Conservation (phyloP, 2,329 filamentous ascomycete genomes). For the Pseudogymnoascus sp. region DNA sequence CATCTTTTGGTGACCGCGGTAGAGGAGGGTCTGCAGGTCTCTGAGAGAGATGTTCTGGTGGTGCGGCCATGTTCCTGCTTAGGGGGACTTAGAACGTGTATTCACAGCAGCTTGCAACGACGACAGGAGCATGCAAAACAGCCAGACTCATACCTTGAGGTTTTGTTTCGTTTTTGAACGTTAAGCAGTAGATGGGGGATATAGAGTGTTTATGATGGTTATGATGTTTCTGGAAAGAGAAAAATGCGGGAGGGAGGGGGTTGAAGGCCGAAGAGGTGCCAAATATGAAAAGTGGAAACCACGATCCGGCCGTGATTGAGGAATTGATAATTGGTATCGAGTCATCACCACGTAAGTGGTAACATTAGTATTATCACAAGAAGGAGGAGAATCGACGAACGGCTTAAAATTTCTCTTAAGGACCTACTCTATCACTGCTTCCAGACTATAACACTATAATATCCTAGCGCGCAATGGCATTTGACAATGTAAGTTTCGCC, state of each 20-base stretch:
- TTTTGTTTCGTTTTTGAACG: neutral
- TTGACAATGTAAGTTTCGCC: neutral
- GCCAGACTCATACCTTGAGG: neutral
- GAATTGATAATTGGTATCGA: constrained; percentile 8
- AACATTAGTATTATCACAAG: neutral
- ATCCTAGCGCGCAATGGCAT: neutral
- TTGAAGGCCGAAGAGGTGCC: neutral
- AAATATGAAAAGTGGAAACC: constrained; percentile 6
- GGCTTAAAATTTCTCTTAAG: neutral
- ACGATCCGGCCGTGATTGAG: neutral
- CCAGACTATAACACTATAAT: neutral
- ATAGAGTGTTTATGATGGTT: neutral
- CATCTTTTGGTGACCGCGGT: constrained; percentile 23
- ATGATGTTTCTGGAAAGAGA: constrained; percentile 1
- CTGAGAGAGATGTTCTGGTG: neutral
- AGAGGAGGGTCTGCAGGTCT: neutral
- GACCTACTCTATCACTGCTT: neutral
- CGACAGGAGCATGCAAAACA: neutral
- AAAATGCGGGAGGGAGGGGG: neutral
- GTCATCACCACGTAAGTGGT: constrained; percentile 3
- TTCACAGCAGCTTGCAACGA: neutral
- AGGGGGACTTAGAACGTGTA: neutral
- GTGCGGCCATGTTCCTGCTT: neutral
- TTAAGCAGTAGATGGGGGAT: neutral
- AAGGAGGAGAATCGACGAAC: neutral